Evolutionary conservation across 352 stramenopile species (phyloP), one percentile per base, ranked within the genome.

Genomic region (Phytophthora pisi): DNA sequence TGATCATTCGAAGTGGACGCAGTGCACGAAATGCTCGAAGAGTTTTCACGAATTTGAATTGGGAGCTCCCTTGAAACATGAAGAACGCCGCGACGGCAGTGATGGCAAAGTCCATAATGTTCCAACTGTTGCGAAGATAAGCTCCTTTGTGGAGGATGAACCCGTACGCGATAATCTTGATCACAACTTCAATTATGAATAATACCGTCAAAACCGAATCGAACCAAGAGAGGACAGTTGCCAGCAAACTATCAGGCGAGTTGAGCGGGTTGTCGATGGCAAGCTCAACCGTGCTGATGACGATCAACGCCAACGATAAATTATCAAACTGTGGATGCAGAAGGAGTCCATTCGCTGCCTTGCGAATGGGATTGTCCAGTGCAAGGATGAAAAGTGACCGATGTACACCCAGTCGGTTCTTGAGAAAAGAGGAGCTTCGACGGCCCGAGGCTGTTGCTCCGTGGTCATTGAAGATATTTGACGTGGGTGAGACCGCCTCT

Each of bases 91-190:
- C 78, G 64, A 96, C 58, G 40, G 72, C 49, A 2, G 96, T 94
- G 53, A 97, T 95, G 15, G 91, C 64, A 55, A 97, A 97, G 55
- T 98, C 93, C 49, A 98, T 85, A 7, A 91, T 58, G 66, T 98
- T 98, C 91, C 92, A 98, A 31, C 71, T 70, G 55, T 95, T 90
- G 16, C 84, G 77, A 7, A 97, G 61, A 51, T 97, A 98, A 24
- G 73, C 71, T 26, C 84, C 69, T 26, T 84, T 59, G 43, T 88
- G 77, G 5, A 89, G 50, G 9, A 94, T 18, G 20, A 95, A 91
- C 10, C 92, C 92, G 18, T 93, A 58, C 2, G 86, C 87, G 9
- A 98, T 72, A 10, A 97, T 83, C 66, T 98, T 98, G 34, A 97
- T 62, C 15, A 81, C 64, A 16, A 89, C 82, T 66, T 98, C 94